phyloP scores from a whole-genome alignment of 2,329 filamentous ascomycete species.

The Cercospora sp. region DNA sequence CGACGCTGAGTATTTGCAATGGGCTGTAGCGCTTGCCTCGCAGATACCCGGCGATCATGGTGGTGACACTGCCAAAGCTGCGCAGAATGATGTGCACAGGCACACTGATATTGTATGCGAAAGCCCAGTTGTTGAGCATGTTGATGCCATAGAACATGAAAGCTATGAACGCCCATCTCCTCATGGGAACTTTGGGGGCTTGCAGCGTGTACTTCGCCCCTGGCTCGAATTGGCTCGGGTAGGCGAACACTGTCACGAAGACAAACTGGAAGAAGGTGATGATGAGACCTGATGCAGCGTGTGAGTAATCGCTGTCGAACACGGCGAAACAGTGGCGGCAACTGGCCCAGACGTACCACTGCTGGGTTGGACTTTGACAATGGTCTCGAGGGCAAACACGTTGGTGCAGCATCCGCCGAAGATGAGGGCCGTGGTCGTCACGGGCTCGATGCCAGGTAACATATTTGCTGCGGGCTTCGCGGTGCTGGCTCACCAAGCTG shows the following conservation, averaged over 20 bases:
- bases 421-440: constrained; percentile 73
- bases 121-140: constrained; percentile 94
- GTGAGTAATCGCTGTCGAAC: not conserved
- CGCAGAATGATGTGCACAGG: constrained; percentile 95
- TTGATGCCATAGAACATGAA: constrained; percentile 91
- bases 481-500: not conserved
- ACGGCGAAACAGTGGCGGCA: not conserved
- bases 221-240: constrained; percentile 48
- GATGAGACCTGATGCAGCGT: constrained; percentile 60
- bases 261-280: constrained; percentile 55
- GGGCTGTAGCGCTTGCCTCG: constrained; percentile 82
- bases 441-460: constrained; percentile 26
- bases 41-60: constrained; percentile 84
- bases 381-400: constrained; percentile 94
- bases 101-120: constrained; percentile 94
- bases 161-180: constrained; percentile 85
- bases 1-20: constrained; percentile 77
- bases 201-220: constrained; percentile 71
- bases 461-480: constrained; percentile 4
- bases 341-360: constrained; percentile 64
- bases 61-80: constrained; percentile 93
- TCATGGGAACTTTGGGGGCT: constrained; percentile 76
- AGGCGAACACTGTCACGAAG: constrained; percentile 63
- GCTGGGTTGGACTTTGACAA: constrained; percentile 84
- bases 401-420: constrained; percentile 96